phyloP scores from a whole-genome alignment of 257 asterid genomes.

The Solanum lycopersicoides region DNA sequence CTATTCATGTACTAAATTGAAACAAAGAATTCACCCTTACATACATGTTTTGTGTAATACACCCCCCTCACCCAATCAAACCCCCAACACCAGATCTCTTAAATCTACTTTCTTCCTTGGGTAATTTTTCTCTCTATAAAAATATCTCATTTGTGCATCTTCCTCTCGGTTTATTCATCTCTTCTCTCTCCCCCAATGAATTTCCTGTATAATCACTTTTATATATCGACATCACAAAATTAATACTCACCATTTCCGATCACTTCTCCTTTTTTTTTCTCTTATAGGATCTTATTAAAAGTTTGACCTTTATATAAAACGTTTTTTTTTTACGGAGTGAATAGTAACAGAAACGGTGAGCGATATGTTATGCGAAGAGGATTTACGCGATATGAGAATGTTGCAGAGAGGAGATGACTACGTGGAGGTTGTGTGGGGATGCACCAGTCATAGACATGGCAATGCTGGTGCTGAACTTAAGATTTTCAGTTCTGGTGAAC shows the following conservation, averaged over 20 bases:
- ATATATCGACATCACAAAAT: too few species aligned
- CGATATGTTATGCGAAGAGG: conserved; percentile 19
- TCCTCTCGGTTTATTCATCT: background rate
- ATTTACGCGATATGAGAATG: conserved; percentile 20
- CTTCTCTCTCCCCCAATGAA: background rate
- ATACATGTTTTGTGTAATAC: too few species aligned
- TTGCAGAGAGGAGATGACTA: conserved; percentile 26
- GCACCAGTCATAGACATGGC: conserved; percentile 41
- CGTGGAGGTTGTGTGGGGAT: conserved; percentile 38
- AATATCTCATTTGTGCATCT: background rate
- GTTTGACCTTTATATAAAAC: background rate
- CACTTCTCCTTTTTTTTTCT: background rate
- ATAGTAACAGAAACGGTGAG: background rate
- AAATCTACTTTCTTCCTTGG: background rate
- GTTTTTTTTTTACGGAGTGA: background rate
- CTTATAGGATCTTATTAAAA: background rate
- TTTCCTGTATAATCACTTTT: background rate
- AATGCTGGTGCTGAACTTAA: conserved; percentile 22
- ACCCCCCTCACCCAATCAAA: too few species aligned
- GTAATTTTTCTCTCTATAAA: background rate
- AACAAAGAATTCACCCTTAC: too few species aligned
- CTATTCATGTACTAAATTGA: too few species aligned
- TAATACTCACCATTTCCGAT: background rate
- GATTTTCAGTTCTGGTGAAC: too few species aligned
- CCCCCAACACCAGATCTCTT: too few species aligned